Base-by-base conservation (phyloP, 768 basidiomycete genomes). In the Lactarius psammicola region DNA sequence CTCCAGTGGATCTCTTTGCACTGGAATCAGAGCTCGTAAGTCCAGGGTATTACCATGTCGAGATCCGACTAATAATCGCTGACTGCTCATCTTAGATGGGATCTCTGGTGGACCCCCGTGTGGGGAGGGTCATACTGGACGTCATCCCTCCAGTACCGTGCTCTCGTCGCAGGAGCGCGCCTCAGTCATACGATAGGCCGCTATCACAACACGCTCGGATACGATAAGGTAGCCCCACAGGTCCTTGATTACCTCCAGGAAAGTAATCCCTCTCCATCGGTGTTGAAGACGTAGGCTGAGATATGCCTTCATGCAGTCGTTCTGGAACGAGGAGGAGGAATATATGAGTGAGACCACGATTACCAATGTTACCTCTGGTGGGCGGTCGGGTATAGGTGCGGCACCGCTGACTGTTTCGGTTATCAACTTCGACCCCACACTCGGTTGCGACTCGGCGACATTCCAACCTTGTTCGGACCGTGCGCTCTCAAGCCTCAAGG, bases 401-500 rank as follows among this genome's bases (percentile, higher is more conserved):
- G 49, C 49, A 28, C 49, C 49, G 8, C 49, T 51, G 8, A 51
- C 26, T 9, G n/a, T 51, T 8, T 51, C 49, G 6, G 49, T 51
- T 28, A n/a, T 51, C 49, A 51, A 51, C 26, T 51, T 51, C 49
- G 49, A 51, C 26, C 49, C 49, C 8, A 51, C 49, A n/a, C 49
- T 38, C 38, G 38, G 38, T 38, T 38, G 38, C 38, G 38, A 38
- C 15, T 13, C 38, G 38, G 38, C 38, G 38, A 38, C 38, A 15
- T 38, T 38, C 38, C 38, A 38, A 15, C 38, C 38, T 10, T 38
- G 38, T 38, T 51, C 49, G 17, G 58, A 38, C 42, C 58, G 40
- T 20, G 58, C 58, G 26, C 38, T 59, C 8, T 59, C 58, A 23
- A 42, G n/a, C 40, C 38, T 59, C 20, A 59, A 59, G 30, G 34